Conservation (phyloP, 2,329 filamentous ascomycete species). For the Huntiella decipiens region DNA sequence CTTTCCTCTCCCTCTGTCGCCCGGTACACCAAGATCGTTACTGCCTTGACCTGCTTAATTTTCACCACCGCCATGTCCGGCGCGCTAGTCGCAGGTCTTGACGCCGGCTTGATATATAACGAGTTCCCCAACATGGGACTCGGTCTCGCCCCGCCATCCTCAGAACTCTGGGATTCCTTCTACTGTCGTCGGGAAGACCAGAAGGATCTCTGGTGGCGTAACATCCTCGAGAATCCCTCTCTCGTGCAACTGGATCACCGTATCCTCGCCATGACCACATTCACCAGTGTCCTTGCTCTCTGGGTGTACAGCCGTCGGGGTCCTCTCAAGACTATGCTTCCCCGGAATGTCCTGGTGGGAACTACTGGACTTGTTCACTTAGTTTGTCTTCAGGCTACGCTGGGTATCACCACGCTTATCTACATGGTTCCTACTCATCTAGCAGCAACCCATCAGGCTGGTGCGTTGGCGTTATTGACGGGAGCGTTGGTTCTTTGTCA, state of each 20-base stretch:
- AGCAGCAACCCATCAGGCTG: conserved; percentile 83
- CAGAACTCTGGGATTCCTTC: conserved; percentile 69
- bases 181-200: conserved; percentile 64
- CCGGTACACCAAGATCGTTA: conserved; percentile 53
- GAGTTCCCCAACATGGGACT: conserved; percentile 92
- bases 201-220: conserved; percentile 86
- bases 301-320: conserved; percentile 63
- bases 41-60: conserved; percentile 53
- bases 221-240: conserved; percentile 91
- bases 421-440: conserved; percentile 84
- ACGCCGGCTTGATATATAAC: conserved; percentile 95
- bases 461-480: conserved; percentile 66
- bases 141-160: conserved; percentile 59
- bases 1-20: conserved; percentile 50
- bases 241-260: conserved; percentile 92
- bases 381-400: conserved; percentile 58
- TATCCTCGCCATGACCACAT: conserved; percentile 76
- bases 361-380: conserved; percentile 68
- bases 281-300: conserved; percentile 58
- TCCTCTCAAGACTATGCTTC: conserved; percentile 37
- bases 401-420: conserved; percentile 80
- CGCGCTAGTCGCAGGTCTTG: conserved; percentile 79
- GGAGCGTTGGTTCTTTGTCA: conserved; percentile 65
- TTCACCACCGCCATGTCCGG: conserved; percentile 89
- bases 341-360: conserved; percentile 44